Percentiles rank a stretch among this genome's conserved stretches.
Conservation (phyloP, 2,329 filamentous ascomycete genomes). For the Talaromyces sp. region DNA sequence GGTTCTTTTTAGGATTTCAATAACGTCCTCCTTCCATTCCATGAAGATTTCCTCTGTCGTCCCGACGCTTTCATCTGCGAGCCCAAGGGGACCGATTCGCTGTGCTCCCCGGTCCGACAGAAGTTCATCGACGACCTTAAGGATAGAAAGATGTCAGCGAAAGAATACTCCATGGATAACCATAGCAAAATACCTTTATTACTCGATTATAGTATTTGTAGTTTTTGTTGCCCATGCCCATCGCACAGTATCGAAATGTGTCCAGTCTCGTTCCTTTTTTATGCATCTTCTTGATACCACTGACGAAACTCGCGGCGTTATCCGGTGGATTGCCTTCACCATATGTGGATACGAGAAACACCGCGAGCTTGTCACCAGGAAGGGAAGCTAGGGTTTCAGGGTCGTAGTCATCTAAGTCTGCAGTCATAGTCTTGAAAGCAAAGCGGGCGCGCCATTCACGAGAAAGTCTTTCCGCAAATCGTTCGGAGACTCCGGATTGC, state of each 20-base stretch:
- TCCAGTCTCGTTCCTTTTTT: conserved; percentile 20
- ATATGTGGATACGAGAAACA: neutral
- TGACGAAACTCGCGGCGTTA: neutral
- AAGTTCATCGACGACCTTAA: neutral
- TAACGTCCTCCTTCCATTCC: conserved; percentile 40
- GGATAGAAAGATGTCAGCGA: neutral
- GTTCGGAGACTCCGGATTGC: neutral
- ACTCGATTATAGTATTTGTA: conserved; percentile 48
- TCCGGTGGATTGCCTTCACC: neutral
- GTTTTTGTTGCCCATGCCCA: conserved; percentile 47
- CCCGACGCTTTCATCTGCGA: conserved; percentile 42
- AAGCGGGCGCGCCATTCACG: neutral
- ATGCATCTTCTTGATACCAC: neutral
- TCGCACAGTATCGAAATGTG: conserved; percentile 39
- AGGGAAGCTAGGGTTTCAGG: neutral
- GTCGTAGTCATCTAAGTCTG: neutral
- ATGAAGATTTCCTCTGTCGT: conserved; percentile 44
- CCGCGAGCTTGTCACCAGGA: neutral
- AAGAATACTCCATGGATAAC: neutral
- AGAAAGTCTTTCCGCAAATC: neutral
- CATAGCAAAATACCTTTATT: conserved; percentile 11
- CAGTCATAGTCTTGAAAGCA: neutral
- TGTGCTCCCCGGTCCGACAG: neutral
- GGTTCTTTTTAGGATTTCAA: conserved; percentile 27
- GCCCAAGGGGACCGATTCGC: conserved; percentile 21